These are phyloP conservation scores for Pythium vanterpoolii DNA, from an alignment of 352 stramenopile genomes.

Conservation along the genomic window DNA sequence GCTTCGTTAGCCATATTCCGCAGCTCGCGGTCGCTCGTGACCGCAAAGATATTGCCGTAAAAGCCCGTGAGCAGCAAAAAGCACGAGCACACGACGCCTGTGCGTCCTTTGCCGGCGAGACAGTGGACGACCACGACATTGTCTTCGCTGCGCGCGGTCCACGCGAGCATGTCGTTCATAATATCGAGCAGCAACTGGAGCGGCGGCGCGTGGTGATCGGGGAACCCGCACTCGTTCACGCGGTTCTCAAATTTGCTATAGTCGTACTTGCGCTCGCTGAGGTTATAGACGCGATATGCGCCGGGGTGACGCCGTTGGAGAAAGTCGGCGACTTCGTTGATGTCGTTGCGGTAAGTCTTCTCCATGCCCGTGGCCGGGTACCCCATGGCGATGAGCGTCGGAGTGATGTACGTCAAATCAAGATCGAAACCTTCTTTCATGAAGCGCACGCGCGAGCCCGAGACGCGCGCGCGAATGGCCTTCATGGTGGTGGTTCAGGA, in stretches of 20 bases:
- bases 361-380: constrained; percentile 80
- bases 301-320: constrained; percentile 65
- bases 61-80: constrained; percentile 74
- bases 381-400: constrained; percentile 74
- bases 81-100: constrained; percentile 79
- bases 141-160: constrained; percentile 52
- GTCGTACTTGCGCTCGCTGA: constrained; percentile 80
- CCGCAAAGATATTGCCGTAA: constrained; percentile 67
- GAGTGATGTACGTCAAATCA: constrained; percentile 86
- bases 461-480: constrained; percentile 69
- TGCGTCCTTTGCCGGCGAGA: constrained; percentile 75
- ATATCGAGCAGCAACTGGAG: constrained; percentile 79
- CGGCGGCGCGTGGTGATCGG: constrained; percentile 76
- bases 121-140: constrained; percentile 83
- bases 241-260: constrained; percentile 68
- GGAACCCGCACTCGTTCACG: constrained; percentile 76
- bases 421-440: constrained; percentile 81
- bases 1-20: constrained; percentile 58
- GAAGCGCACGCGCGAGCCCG: constrained; percentile 79
- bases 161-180: constrained; percentile 84
- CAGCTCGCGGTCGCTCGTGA: constrained; percentile 62
- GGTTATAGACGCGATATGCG: constrained; percentile 77
- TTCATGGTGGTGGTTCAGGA: too few relatives aligned
- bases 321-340: constrained; percentile 67
- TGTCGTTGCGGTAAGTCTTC: constrained; percentile 86